Evolutionary conservation across 352 stramenopile species (phyloP).

Genomic region (Blastocystis hominis): DNA sequence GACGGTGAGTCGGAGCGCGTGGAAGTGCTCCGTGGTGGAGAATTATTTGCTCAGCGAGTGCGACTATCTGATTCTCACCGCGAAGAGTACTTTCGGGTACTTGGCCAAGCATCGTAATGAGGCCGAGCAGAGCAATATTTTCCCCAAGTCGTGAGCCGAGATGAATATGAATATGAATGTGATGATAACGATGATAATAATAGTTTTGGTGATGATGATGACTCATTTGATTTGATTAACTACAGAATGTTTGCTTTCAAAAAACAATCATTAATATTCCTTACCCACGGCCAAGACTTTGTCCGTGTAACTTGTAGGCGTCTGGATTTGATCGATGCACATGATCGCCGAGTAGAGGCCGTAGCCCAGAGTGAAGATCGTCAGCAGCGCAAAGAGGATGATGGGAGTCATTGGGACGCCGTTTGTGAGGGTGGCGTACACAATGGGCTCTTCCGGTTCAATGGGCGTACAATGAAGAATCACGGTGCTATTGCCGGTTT

Average conservation of each 20-base stretch:
- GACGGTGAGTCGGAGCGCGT: background rate
- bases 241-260: background rate
- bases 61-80: background rate
- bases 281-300: slow-evolving; percentile 37
- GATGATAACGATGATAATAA: background rate
- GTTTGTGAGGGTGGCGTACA: background rate
- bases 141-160: background rate
- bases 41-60: slow-evolving; percentile 55
- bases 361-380: slow-evolving; percentile 29
- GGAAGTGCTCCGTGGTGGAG: slow-evolving; percentile 13
- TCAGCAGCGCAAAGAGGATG: slow-evolving; percentile 48
- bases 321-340: slow-evolving; percentile 16
- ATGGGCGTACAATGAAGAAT: background rate
- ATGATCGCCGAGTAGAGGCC: slow-evolving; percentile 8
- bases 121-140: background rate
- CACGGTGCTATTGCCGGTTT: background rate
- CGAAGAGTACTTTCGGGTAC: slow-evolving; percentile 34
- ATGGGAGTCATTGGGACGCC: slow-evolving; percentile 33
- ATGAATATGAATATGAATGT: background rate
- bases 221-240: too few species aligned
- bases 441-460: background rate
- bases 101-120: slow-evolving; percentile 43
- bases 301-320: slow-evolving; percentile 17
- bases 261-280: slow-evolving; percentile 41
- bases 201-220: background rate